phyloP scores from a whole-genome alignment of 805 yeast species.

The Barnettozyma vustinii region DNA sequence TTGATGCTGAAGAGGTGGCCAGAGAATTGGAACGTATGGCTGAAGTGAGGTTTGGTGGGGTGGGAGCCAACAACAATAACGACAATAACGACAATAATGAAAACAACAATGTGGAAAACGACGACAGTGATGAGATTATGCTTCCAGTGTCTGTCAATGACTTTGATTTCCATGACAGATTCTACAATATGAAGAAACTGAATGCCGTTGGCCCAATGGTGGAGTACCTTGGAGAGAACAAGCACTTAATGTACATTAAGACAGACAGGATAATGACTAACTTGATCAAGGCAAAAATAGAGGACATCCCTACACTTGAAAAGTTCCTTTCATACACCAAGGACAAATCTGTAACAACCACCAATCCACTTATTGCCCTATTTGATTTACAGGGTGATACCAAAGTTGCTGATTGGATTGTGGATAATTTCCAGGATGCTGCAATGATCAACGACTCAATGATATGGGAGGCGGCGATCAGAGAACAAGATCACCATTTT shows the following conservation, averaged over 20 bases:
- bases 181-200: slow-evolving; percentile 8
- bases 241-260: slow-evolving; percentile 10
- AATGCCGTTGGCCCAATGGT: not conserved
- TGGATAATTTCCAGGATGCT: slow-evolving; percentile 8
- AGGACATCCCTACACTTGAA: not conserved
- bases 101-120: not conserved
- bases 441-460: slow-evolving; percentile 13
- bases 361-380: slow-evolving; percentile 15
- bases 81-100: not conserved
- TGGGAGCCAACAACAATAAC: not conserved
- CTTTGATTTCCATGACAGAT: slow-evolving; percentile 16
- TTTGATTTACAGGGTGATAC: slow-evolving; percentile 6
- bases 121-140: not conserved
- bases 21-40: slow-evolving; percentile 18
- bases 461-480: slow-evolving; percentile 17
- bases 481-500: slow-evolving; percentile 2
- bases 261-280: slow-evolving; percentile 4
- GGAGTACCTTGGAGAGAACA: not conserved
- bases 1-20: slow-evolving; percentile 13
- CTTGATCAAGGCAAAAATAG: slow-evolving; percentile 7
- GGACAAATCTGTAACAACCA: slow-evolving; percentile 1
- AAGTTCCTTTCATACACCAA: slow-evolving; percentile 11
- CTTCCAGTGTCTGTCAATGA: slow-evolving; percentile 6
- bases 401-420: slow-evolving; percentile 15
- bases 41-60: slow-evolving; percentile 12